Conservation (phyloP, 2,329 filamentous ascomycete species). For the Blumeria hordei region DNA sequence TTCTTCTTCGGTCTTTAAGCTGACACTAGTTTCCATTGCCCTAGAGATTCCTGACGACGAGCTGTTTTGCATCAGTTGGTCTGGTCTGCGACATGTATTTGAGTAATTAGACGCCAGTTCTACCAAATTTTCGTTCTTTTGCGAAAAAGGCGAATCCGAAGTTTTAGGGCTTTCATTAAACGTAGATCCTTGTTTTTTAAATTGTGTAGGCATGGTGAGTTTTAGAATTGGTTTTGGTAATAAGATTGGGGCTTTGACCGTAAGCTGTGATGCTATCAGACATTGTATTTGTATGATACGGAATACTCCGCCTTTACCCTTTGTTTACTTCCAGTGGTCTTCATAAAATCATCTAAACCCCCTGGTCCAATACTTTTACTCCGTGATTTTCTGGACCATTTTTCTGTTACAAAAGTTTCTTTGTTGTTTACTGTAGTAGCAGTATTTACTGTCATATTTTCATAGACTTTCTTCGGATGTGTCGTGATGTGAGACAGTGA, state of each 20-base stretch:
- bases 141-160: slow-evolving; percentile 8
- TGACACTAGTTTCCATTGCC: slow-evolving; percentile 26
- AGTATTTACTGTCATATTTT: slow-evolving; percentile 51
- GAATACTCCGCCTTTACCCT: slow-evolving; percentile 32
- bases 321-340: slow-evolving; percentile 50
- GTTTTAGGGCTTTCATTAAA: slow-evolving; percentile 12
- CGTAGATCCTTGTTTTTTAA: slow-evolving; percentile 32
- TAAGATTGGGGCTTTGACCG: slow-evolving; percentile 16
- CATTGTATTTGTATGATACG: neutral
- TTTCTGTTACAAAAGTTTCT: slow-evolving; percentile 7
- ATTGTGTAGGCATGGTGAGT: slow-evolving; percentile 42
- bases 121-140: slow-evolving; percentile 9
- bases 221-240: slow-evolving; percentile 54
- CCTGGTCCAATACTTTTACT: slow-evolving; percentile 94
- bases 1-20: slow-evolving; percentile 43
- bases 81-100: slow-evolving; percentile 14
- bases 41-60: slow-evolving; percentile 17
- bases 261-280: slow-evolving; percentile 9
- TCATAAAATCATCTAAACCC: slow-evolving; percentile 59
- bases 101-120: slow-evolving; percentile 10
- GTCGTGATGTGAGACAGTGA: slow-evolving; percentile 41
- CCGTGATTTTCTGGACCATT: slow-evolving; percentile 38
- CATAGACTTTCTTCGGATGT: slow-evolving; percentile 38
- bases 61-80: slow-evolving; percentile 23
- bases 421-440: slow-evolving; percentile 18